phyloP scores from a whole-genome alignment of 768 basidiomycete genomes.

The Pulveroboletus ravenelii region DNA sequence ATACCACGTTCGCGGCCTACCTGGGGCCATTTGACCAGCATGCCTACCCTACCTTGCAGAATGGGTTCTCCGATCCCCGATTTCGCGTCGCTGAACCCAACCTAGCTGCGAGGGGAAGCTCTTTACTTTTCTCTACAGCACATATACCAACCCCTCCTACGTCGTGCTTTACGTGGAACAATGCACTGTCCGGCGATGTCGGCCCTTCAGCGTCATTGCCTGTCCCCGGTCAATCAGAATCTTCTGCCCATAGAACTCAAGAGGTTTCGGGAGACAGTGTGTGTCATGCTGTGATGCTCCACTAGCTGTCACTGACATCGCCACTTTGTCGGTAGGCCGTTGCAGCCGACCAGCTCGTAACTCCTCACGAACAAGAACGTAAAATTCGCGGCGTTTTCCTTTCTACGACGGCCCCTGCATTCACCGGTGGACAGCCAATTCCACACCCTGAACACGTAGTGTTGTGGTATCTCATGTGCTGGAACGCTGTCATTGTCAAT shows the following conservation, averaged over 20 bases:
- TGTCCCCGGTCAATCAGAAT: not conserved
- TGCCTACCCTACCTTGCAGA: not conserved
- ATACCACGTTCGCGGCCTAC: too few species aligned
- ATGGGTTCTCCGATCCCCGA: too few species aligned
- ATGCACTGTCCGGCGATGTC: not conserved
- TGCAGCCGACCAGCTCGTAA: not conserved
- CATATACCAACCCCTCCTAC: not conserved
- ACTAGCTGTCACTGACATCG: slow-evolving; percentile 17
- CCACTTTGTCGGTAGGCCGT: not conserved
- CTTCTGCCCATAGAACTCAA: not conserved
- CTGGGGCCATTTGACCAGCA: not conserved
- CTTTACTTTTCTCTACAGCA: not conserved
- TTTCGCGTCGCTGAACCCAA: not conserved
- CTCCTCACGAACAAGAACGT: not conserved
- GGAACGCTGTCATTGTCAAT: slow-evolving; percentile 18
- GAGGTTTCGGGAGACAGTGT: not conserved
- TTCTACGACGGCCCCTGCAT: not conserved
- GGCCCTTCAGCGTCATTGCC: not conserved
- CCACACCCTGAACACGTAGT: not conserved
- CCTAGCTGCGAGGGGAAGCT: not conserved
- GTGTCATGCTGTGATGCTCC: slow-evolving; percentile 1
- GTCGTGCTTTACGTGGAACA: not conserved
- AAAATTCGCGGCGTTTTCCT: not conserved
- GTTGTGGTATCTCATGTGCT: not conserved
- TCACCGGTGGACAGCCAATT: not conserved